phyloP scores from a whole-genome alignment of 352 stramenopile genomes.

The Thraustochytrium striatum region DNA sequence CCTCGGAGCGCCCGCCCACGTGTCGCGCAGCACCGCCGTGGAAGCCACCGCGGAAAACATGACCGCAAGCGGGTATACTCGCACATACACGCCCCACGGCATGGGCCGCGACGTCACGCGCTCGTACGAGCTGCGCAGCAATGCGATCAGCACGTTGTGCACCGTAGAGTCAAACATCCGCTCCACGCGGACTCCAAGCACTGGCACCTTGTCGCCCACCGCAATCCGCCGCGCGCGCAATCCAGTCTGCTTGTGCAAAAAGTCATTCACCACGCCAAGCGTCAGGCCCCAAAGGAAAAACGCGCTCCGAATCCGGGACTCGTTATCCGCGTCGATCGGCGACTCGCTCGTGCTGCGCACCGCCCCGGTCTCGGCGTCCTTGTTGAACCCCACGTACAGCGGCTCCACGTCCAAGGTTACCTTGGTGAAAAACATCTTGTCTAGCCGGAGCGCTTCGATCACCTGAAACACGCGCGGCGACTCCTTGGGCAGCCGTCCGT shows the following conservation, averaged over 20 bases:
- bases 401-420: constrained; percentile 1
- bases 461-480: not conserved
- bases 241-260: not conserved
- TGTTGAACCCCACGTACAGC: constrained; percentile 7
- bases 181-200: not conserved
- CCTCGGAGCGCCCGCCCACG: no score
- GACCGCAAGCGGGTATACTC: not conserved
- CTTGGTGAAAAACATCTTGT: constrained; percentile 18
- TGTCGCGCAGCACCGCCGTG: no score
- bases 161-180: not conserved
- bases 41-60: no score
- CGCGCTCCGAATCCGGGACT: not conserved
- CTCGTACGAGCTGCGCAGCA: not conserved
- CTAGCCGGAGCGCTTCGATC: not conserved
- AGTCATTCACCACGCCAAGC: constrained; percentile 33
- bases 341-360: not conserved
- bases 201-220: not conserved
- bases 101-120: not conserved
- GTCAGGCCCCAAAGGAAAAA: constrained; percentile 45
- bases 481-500: not conserved
- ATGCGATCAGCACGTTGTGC: constrained; percentile 2
- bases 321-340: not conserved
- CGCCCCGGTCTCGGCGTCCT: not conserved
- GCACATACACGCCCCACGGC: constrained; percentile 39
- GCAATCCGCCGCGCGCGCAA: constrained; percentile 1